Evolutionary conservation across 768 basidiomycete genomes (phyloP), one percentile per base, ranked within the genome.

Genomic region (Exidia glandulosa): DNA sequence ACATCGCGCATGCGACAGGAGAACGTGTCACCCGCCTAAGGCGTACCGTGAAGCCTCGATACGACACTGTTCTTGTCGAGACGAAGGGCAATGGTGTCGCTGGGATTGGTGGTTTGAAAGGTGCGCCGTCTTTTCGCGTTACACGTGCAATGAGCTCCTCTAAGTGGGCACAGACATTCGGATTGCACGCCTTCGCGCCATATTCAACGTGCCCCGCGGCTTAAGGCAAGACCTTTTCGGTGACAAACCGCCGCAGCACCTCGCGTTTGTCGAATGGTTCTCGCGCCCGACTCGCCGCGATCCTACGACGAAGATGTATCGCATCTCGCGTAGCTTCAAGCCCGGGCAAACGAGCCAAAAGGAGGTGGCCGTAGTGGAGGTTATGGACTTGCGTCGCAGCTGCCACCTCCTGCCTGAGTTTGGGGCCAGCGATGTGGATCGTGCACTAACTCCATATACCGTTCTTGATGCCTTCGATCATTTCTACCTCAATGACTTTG

Each of bases 31-130:
- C 2, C 10, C 41, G 41, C 5, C 6, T 23, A 5, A 45, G 23
- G 12, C 41, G 41, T 5, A 5, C 16, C 16, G 16, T 45, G 16
- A 45, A 13, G 4, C 16, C 6, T 13, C 62, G 71, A 3, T 77
- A 76, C 65, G 75, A 79, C 60, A 75, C 70, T 2, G 72, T 62
- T 1, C 60, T 75, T 3, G 60, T 72, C 36, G 68, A 69, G 9
- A 31, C 30, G 13, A 57, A 61, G 32, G 63, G 62, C 3, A 45
- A 45, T 23, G 41, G 41, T 9, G 16, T 45, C 10, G 41, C 41
- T 9, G 41, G 41, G 45, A 16, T 23, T 32, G 34, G 41, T 19
- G 66, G 65, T 2, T 32, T 63, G 5, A 33, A 62, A 59, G 68
- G 70, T 72, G 57, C 23, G n/a, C n/a, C 23, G 27, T 13, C 50